Base-by-base conservation (phyloP, 495 filamentous ascomycete genomes). In the Baudoinia panamericana region DNA sequence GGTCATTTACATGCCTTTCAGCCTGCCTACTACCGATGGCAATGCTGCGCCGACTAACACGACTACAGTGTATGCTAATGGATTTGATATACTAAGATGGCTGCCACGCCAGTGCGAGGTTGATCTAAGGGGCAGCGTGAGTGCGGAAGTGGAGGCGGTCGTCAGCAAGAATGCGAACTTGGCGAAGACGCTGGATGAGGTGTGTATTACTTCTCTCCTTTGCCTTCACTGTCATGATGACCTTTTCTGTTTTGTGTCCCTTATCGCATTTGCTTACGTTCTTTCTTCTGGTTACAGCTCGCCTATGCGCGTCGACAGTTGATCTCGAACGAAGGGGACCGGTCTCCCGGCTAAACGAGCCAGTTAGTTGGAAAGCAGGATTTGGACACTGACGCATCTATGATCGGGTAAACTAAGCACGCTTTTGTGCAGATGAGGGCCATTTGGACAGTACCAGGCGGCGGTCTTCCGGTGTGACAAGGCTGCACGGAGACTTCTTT, bases 81-180 rank as follows among this genome's bases (percentile, higher is more conserved):
- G 51, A 10, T 59, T 59, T 32, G 52, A 56, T 30, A 54, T 54
- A 20, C 38, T 60, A 20, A 29, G 55, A n/a, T 60, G 55, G 53
- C 32, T 60, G 47, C 56, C 58, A 20, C 41, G 45, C 43, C 25
- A 32, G 36, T 53, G 49, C 34, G 39, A 44, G 48, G 52, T 61
- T 9, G 40, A 39, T 28, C 16, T 59, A 8, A 34, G 46, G 38
- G 58, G 52, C 12, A 36, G 36, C 26, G 41, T 39, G 1, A 34
- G 40, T 28, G 32, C 34, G 36, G 45, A 48, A 48, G 49, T 59
- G 25, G 43, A 45, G 30, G 24, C 30, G 18, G 56, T 61, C 26
- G 50, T 56, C 17, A 51, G 39, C 24, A 51, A 56, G 36, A 43
- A 56, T 45, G 45, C 39, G 4, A 56, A 35, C 12, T 33, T 59